These are phyloP conservation scores for Termitomyces sp. DNA, from an alignment of 768 basidiomycete genomes.

Conservation along the genomic window DNA sequence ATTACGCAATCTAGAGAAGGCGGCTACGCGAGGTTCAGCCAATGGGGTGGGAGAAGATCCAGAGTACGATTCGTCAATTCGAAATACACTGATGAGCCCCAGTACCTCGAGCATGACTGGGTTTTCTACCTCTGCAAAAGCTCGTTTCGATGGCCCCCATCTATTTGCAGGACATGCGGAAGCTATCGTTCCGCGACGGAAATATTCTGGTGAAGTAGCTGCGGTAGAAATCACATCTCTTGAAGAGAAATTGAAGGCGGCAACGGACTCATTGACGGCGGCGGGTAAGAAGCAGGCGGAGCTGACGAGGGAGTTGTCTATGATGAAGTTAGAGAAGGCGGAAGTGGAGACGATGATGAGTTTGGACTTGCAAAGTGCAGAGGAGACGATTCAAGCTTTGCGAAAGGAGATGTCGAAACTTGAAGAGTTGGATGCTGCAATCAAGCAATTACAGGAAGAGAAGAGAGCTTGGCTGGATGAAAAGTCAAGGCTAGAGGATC, in stretches of 20 bases:
- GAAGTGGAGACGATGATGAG: constrained; percentile 60
- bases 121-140: constrained; percentile 35
- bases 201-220: constrained; percentile 37
- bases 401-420: constrained; percentile 50
- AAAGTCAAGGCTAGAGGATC: constrained; percentile 35
- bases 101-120: constrained; percentile 37
- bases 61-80: constrained; percentile 48
- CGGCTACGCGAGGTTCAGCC: constrained; percentile 22
- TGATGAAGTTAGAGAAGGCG: constrained; percentile 63
- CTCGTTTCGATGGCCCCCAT: constrained; percentile 77
- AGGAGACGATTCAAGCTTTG: constrained; percentile 57
- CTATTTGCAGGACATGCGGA: constrained; percentile 80
- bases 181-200: constrained; percentile 50
- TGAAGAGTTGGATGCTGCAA: constrained; percentile 41
- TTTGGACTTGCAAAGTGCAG: constrained; percentile 61
- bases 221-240: constrained; percentile 44
- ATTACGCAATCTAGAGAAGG: constrained; percentile 60
- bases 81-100: constrained; percentile 49
- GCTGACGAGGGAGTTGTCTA: constrained; percentile 54
- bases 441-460: constrained; percentile 45
- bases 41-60: constrained; percentile 35
- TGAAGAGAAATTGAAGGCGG: constrained; percentile 62
- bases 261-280: constrained; percentile 50
- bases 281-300: constrained; percentile 61
- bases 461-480: constrained; percentile 48